Conservation (phyloP, 768 basidiomycete genomes). For the Kwoniella sp. region DNA sequence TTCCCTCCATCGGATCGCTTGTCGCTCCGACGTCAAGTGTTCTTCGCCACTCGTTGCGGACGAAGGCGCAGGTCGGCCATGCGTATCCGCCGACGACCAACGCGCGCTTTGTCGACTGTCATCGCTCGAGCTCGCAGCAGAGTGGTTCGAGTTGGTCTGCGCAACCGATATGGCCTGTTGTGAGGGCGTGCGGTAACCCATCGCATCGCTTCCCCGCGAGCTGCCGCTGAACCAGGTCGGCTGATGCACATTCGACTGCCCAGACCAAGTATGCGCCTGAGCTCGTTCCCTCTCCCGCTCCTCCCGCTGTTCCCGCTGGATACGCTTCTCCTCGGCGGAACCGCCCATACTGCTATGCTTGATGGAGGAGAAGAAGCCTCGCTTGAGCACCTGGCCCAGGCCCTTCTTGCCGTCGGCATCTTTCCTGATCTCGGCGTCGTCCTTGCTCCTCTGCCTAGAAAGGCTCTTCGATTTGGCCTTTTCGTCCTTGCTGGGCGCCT, state of each 20-base stretch:
- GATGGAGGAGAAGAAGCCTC: slow-evolving; percentile 32
- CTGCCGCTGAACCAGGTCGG: slow-evolving; percentile 8
- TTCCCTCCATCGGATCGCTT: slow-evolving; percentile 20
- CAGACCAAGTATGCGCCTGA: slow-evolving; percentile 45
- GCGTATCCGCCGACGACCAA: slow-evolving; percentile 9
- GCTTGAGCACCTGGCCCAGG: slow-evolving; percentile 41
- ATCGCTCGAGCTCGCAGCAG: slow-evolving; percentile 11
- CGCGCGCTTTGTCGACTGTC: neutral
- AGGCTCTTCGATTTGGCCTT: neutral
- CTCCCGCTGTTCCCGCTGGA: slow-evolving; percentile 22
- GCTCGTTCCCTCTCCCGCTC: slow-evolving; percentile 38
- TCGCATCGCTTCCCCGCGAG: slow-evolving; percentile 3
- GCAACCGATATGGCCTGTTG: neutral
- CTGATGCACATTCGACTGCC: slow-evolving; percentile 13
- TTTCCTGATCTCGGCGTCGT: slow-evolving; percentile 29
- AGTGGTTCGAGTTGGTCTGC: slow-evolving; percentile 7
- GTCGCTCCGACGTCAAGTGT: neutral
- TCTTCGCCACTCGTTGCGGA: slow-evolving; percentile 4
- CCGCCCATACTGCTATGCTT: slow-evolving; percentile 14
- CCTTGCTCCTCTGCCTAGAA: slow-evolving; percentile 18
- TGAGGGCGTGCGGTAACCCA: neutral
- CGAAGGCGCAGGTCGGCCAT: neutral
- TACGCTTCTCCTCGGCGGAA: slow-evolving; percentile 25
- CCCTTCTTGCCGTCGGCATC: no score
- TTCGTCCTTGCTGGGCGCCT: slow-evolving; percentile 4